These are phyloP conservation scores for Dentipellis sp. DNA, from an alignment of 768 basidiomycete species.

Conservation along the genomic window DNA sequence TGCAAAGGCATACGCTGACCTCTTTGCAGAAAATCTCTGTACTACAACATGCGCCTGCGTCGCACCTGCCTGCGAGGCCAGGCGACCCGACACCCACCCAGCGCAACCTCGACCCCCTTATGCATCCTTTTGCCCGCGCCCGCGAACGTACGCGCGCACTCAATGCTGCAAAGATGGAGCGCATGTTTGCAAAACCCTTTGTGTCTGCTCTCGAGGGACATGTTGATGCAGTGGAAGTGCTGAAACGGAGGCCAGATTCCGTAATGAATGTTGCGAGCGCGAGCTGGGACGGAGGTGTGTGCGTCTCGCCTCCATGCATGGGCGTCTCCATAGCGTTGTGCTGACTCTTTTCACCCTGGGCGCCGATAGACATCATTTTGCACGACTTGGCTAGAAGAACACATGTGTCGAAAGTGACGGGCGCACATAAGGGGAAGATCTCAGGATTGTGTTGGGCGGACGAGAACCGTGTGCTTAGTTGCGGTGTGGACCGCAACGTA, in stretches of 20 bases:
- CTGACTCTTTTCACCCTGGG: not conserved
- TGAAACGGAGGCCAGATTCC: constrained; percentile 64
- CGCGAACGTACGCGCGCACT: constrained; percentile 90
- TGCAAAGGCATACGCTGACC: not conserved
- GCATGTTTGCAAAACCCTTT: constrained; percentile 98
- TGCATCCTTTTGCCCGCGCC: constrained; percentile 90
- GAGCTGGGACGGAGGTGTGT: constrained; percentile 91
- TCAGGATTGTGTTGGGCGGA: constrained; percentile 73
- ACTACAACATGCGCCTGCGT: constrained; percentile 71
- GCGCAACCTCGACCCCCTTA: constrained; percentile 88
- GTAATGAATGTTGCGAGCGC: constrained; percentile 81
- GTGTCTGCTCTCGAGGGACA: constrained; percentile 87
- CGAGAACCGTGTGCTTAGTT: constrained; percentile 56
- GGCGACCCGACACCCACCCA: constrained; percentile 85
- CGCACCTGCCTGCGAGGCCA: constrained; percentile 62
- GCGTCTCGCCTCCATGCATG: not conserved
- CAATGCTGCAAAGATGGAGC: constrained; percentile 93
- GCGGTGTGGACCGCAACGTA: constrained; percentile 74
- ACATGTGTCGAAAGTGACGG: constrained; percentile 45
- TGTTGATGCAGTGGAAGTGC: constrained; percentile 84
- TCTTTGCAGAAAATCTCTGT: constrained; percentile 69
- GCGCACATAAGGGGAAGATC: constrained; percentile 79
- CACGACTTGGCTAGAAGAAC: constrained; percentile 65
- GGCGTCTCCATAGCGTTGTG: no score
- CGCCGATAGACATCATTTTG: constrained; percentile 62